A percentile compares a stretch with the other conserved stretches of the same genome.
Evolutionary conservation across 1,284 basidiomycete genomes (phyloP).

Genomic region (Ceratobasidium sp.): DNA sequence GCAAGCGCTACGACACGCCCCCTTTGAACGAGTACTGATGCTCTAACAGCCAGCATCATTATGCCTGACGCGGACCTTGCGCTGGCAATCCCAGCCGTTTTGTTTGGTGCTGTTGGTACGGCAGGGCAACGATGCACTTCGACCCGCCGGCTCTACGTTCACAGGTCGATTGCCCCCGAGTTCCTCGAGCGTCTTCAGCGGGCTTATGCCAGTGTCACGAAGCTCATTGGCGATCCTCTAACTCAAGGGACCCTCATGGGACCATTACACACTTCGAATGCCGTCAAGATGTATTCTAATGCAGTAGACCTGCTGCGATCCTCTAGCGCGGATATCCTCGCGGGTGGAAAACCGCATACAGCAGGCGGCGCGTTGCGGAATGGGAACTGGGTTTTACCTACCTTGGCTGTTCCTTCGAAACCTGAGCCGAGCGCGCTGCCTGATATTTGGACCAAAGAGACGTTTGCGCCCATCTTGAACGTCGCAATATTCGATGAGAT

Average conservation of each 20-base stretch:
- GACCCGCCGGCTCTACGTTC: conserved; percentile 87
- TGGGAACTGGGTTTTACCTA: conserved; percentile 89
- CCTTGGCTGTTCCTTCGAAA: conserved; percentile 74
- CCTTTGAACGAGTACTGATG: conserved; percentile 10
- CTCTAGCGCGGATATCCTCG: conserved; percentile 76
- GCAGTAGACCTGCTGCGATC: conserved; percentile 70
- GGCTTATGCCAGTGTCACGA: conserved; percentile 68
- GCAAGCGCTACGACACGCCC: conserved; percentile 52
- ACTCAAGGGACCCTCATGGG: conserved; percentile 76
- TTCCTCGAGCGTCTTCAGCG: conserved; percentile 78
- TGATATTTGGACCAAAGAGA: conserved; percentile 79
- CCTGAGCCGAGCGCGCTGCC: conserved; percentile 58
- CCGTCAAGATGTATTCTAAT: conserved; percentile 68
- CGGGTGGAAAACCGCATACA: conserved; percentile 66
- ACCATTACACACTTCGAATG: conserved; percentile 77
- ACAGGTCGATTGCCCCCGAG: conserved; percentile 74
- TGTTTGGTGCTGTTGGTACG: conserved; percentile 94
- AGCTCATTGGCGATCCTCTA: conserved; percentile 79
- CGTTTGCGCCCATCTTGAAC: conserved; percentile 86
- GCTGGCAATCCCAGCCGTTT: conserved; percentile 85
- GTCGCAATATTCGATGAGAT: conserved; percentile 89
- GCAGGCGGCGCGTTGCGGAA: conserved; percentile 52
- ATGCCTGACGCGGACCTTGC: conserved; percentile 92
- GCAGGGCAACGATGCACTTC: conserved; percentile 95
- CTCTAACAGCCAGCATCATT: conserved; percentile 67